Base-by-base conservation (phyloP, 345 rosid species). In the Gossypium anomalum region DNA sequence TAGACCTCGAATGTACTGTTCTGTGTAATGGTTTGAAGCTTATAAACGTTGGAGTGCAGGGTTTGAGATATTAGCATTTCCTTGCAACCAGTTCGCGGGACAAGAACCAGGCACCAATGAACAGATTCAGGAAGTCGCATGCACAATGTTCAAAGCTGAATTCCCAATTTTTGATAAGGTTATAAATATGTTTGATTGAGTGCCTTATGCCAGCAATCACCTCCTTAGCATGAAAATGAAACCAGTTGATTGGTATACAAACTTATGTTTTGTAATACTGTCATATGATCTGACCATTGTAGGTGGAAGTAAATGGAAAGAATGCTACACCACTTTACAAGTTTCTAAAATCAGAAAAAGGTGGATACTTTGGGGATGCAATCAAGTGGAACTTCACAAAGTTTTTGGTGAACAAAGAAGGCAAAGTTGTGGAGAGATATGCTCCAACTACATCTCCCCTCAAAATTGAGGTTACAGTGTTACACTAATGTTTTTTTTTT, bases 341-440 rank as follows among this genome's bases (percentile, higher is more conserved):
- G 79, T 94, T 85, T 85, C 82, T 92, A 10, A 94, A 94, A 81
- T 82, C 91, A 22, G 84, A 90, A 80, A 88, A 92, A 78, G 95
- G 97, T 2, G 98, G 97, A 66, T 75, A 66, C 57, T 81, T 94
- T 13, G 93, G 87, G 69, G 92, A 89, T 63, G 85, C 88, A 72
- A 89, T 94, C 68, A 94, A 94, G 72, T 94, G 97, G 98, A 94
- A 94, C 75, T 94, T 94, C 69, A 89, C 97, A 6, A 94, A 92
- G 80, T 90, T 92, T 80, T 78, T 94, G 80, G 97, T 89, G 3
- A 84, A 89, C 71, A 94, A 82, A 81, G 85, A 85, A 78, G 98
- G 98, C 57, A 88, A 89, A 79, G 91, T 87, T 14, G 90, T 88
- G 62, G 92, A 86, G 62, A 82, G 97, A 77, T 89, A 86, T 80